phyloP scores from a whole-genome alignment of 768 basidiomycete species.

The Pholiota conissans region DNA sequence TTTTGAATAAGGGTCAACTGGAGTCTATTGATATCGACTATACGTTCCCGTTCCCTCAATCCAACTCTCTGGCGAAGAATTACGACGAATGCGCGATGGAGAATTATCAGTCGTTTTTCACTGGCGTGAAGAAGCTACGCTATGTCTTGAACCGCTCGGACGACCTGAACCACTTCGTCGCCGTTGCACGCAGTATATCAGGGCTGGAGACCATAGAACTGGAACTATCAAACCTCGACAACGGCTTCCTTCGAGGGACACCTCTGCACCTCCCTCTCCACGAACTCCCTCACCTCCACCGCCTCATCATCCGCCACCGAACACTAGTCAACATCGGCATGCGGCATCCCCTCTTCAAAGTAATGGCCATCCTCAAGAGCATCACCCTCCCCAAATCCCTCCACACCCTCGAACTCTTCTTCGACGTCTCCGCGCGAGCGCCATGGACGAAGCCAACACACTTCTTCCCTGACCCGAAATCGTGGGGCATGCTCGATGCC shows the following conservation, averaged over 20 bases:
- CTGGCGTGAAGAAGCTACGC: slow-evolving; percentile 8
- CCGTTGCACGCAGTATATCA: not conserved
- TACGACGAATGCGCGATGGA: not conserved
- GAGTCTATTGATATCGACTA: slow-evolving; percentile 17
- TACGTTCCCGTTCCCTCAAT: slow-evolving; percentile 12
- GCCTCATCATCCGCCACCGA: slow-evolving; percentile 10
- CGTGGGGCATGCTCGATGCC: slow-evolving; percentile 13
- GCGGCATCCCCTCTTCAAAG: slow-evolving; percentile 6
- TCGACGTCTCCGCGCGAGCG: slow-evolving; percentile 12
- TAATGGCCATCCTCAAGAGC: slow-evolving; percentile 7
- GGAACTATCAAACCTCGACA: slow-evolving; percentile 8
- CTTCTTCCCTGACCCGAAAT: slow-evolving; percentile 13
- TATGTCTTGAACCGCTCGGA: slow-evolving; percentile 11
- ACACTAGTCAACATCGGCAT: slow-evolving; percentile 9
- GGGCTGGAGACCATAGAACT: slow-evolving; percentile 10
- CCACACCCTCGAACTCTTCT: slow-evolving; percentile 7
- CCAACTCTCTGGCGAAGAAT: not conserved
- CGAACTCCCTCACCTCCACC: slow-evolving; percentile 6
- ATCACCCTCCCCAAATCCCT: slow-evolving; percentile 3
- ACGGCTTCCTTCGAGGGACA: slow-evolving; percentile 2
- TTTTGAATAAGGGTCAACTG: slow-evolving; percentile 10
- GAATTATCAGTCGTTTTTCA: slow-evolving; percentile 6
- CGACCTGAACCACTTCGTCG: slow-evolving; percentile 11
- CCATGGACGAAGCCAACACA: slow-evolving; percentile 13
- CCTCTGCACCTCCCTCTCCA: slow-evolving; percentile 8